Base-by-base conservation (phyloP, 371 early-diverging fungal genomes). In the Syncephalastrum monosporum region DNA sequence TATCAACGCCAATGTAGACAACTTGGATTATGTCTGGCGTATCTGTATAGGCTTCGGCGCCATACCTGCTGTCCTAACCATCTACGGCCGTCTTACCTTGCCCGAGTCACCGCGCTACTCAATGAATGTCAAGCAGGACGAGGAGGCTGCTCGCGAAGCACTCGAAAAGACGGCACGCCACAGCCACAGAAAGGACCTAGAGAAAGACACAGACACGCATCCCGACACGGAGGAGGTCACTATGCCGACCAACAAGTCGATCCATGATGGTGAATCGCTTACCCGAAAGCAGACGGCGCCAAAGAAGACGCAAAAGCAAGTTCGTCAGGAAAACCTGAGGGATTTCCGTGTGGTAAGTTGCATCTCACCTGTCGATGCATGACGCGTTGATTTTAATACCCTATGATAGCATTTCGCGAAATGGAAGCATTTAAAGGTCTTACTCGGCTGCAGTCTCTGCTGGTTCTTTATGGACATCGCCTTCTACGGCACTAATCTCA, bases 61-160 rank as follows among this genome's bases (percentile, higher is more conserved):
- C 53, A 58, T 89, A n/a, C 89, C 89, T 16, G 82, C 82, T 15
- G 51, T 82, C 5, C 61, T 63, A n/a, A 82, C 87, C 19, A 61
- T 85, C 16, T 87, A 87, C 63, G 76, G 76, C 50, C 81, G 88
- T 23, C 61, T 85, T 47, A 87, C 82, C n/a, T 82, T 87, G 63
- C 87, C 87, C 24, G 86, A 87, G 64, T 82, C 88, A 10, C 84
- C 87, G 8, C 80, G 87, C 13, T 87, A 75, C 60, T 65, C 83
- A 4, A 71, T 79, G 42, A 82, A 86, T 61, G 80, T 83, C 41
- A 69, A 77, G 25, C 60, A 67, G 13, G 68, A 74, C 33, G 53
- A 56, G 6, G 65, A 68, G 44, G 71, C 59, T 38, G 83, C 85
- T 14, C 64, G 66, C 13, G 46, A 53, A 1, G 80, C 56, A 5